phyloP scores from a whole-genome alignment of 108 stramenopile species.

The Bacterosira constricta region DNA sequence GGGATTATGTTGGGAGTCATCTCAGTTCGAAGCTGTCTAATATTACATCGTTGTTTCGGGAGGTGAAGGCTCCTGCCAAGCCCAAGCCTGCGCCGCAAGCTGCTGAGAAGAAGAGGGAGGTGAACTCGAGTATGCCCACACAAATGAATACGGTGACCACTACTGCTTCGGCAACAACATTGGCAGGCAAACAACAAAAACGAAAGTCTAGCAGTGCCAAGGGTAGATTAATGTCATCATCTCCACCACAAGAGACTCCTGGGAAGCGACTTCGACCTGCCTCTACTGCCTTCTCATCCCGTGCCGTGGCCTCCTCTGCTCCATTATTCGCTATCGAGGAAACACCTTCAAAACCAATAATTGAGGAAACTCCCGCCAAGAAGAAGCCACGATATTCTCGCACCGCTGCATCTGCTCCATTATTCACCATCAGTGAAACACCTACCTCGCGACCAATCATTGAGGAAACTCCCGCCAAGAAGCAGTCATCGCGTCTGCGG shows the following conservation, averaged over 20 bases:
- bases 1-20: slow-evolving; percentile 47
- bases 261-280: slow-evolving; percentile 17
- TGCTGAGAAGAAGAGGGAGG: background rate
- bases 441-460: slow-evolving; percentile 13
- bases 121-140: slow-evolving; percentile 3
- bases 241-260: slow-evolving; percentile 25
- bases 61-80: slow-evolving; percentile 38
- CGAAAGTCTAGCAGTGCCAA: background rate
- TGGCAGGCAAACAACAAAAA: background rate
- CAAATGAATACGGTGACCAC: background rate
- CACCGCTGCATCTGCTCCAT: too few relatives aligned
- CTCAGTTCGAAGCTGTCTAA: slow-evolving; percentile 47
- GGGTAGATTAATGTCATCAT: background rate
- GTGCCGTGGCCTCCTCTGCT: background rate
- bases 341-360: slow-evolving; percentile 5
- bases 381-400: background rate
- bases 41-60: slow-evolving; percentile 47
- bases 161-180: background rate
- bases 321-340: background rate
- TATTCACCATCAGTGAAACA: too few relatives aligned
- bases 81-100: slow-evolving; percentile 1
- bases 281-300: background rate
- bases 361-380: slow-evolving; percentile 29
- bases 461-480: slow-evolving; percentile 17
- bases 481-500: background rate